Base-by-base conservation (phyloP, 1,284 basidiomycete species). In the Malassezia furfur region DNA sequence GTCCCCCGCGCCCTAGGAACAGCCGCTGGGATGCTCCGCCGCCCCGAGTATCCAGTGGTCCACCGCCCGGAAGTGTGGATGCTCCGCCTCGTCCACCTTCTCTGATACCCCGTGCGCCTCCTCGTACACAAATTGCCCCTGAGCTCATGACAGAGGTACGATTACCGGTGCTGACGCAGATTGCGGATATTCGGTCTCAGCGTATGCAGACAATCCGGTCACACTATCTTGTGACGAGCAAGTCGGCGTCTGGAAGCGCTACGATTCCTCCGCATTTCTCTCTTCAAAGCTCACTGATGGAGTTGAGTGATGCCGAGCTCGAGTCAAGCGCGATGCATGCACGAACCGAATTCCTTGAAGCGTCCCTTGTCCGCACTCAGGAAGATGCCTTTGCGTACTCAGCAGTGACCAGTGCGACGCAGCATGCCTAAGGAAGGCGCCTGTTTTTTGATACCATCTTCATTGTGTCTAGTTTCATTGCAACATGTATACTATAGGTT, bases 381-480 rank as follows among this genome's bases (percentile, higher is more conserved):
- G 55, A 57, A 21, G 55, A 57, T 22, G 55, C 55, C 14, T 57
- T 57, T 21, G 40, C 55, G 2, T 57, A 52, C 25, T 43, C 54
- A 2, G 48, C 54, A 6, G 17, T 38, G 90, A 96, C 75, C 86
- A 37, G 34, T n/a, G 47, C 47, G 6, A 17, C 47, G 17, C 21
- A 52, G 34, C 39, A 43, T 30, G 40, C 40, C 15, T 43, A 15
- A 43, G 10, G 22, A 22, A 10, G 25, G 25, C 3, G 7, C 25
- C 25, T n/a, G n/a, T 28, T 28, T 28, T 28, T 28, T 7, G 25
- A 28, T 28, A 28, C 25, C 25, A 28, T 28, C 3, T 28, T 7
- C 7, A 28, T 28, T 28, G 25, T 7, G 25, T 28, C 25, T 28
- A 28, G 25, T 28, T 28, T 28, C 25, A 4, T 4, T 4, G 25